A percentile compares a stretch with the other conserved stretches of the same genome.
Conservation (phyloP, 176 grass and related monocot species). For the Guadua angustifolia region DNA sequence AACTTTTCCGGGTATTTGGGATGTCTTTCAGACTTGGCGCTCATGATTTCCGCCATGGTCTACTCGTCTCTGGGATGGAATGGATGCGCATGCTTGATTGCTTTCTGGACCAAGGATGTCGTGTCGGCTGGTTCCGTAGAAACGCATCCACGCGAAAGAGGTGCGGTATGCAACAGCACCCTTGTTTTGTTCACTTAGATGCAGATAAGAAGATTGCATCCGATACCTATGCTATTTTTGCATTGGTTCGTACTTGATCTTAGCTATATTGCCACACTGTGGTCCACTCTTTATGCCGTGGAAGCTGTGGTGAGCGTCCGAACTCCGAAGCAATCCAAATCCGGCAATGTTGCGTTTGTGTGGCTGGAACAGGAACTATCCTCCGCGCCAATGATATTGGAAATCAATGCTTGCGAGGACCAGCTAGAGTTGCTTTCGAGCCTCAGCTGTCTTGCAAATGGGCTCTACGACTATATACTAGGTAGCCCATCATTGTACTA, state of each 20-base stretch:
- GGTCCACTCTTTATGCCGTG: not conserved
- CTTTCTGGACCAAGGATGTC: not conserved
- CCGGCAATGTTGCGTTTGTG: not conserved
- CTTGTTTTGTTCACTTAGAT: not conserved
- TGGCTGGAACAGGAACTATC: not conserved
- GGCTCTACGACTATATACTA: no score
- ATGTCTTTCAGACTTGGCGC: not conserved
- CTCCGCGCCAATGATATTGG: not conserved
- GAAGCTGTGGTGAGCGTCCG: constrained; percentile 4
- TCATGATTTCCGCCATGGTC: not conserved
- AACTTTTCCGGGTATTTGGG: constrained; percentile 20
- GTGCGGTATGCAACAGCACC: not conserved
- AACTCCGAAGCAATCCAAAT: constrained; percentile 2
- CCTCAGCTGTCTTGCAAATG: not conserved
- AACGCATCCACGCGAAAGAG: constrained; percentile 31
- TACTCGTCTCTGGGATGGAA: not conserved
- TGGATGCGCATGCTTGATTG: not conserved
- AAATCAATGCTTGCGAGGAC: constrained; percentile 8
- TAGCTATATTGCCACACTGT: not conserved
- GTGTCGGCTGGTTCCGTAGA: not conserved
- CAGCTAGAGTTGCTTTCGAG: not conserved
- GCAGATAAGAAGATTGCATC: not conserved
- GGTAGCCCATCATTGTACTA: not conserved
- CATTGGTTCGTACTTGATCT: not conserved
- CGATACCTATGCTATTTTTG: not conserved